These are phyloP conservation scores for Diaporthe australafricana DNA, from an alignment of 2,329 filamentous ascomycete genomes.

Conservation along the genomic window DNA sequence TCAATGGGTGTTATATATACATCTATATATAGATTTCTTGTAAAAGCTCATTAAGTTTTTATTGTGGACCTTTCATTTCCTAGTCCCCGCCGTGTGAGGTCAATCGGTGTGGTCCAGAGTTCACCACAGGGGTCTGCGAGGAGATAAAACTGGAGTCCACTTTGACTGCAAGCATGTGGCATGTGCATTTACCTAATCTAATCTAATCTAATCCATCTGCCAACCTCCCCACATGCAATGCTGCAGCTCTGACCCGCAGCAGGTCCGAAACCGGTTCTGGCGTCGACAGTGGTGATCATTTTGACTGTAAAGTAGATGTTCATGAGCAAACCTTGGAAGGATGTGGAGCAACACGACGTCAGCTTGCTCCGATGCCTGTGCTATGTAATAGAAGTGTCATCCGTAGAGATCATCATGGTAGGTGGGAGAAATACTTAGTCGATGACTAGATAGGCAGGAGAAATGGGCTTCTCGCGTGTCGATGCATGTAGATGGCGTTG, in stretches of 20 bases:
- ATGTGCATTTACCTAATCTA: slow-evolving; percentile 5
- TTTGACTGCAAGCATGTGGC: neutral
- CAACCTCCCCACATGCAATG: neutral
- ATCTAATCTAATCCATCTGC: slow-evolving; percentile 21
- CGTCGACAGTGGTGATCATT: neutral
- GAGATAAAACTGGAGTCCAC: neutral
- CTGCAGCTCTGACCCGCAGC: neutral
- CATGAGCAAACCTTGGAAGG: neutral
- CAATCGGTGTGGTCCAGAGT: neutral
- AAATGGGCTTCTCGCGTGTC: neutral
- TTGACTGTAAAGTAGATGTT: neutral
- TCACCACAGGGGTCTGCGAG: neutral
- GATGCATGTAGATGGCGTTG: neutral
- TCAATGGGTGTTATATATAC: neutral
- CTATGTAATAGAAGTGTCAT: neutral
- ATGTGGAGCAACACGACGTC: neutral
- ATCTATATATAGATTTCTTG: neutral
- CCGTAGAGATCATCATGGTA: neutral
- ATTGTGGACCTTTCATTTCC: neutral
- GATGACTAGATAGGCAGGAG: neutral
- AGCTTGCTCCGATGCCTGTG: neutral
- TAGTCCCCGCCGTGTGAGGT: neutral
- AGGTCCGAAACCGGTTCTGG: neutral
- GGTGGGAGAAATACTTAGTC: neutral
- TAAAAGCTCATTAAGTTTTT: neutral